A percentile compares a stretch with the other conserved stretches of the same genome.
phyloP scores from a whole-genome alignment of 1,139 yeast species.

The Hemisphaericaspora xylofermentans region DNA sequence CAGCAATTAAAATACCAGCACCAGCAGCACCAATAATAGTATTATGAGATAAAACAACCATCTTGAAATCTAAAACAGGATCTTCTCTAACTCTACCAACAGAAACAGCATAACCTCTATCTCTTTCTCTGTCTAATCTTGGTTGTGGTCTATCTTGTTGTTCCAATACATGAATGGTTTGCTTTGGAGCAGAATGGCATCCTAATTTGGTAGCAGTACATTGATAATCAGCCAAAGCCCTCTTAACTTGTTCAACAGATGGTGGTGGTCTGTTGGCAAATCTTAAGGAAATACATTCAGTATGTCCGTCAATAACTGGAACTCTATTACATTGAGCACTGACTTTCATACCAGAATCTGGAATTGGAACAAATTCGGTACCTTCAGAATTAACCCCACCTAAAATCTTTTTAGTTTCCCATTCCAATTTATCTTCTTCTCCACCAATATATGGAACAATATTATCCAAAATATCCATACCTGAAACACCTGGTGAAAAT shows the following conservation, averaged over 20 bases:
- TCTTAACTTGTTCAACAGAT: slow-evolving; percentile 73
- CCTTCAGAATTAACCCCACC: slow-evolving; percentile 60
- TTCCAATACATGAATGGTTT: slow-evolving; percentile 87
- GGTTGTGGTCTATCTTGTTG: slow-evolving; percentile 97
- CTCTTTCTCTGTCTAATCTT: slow-evolving; percentile 94
- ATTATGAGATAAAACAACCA: slow-evolving; percentile 95
- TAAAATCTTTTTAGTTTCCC: slow-evolving; percentile 95
- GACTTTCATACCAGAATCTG: slow-evolving; percentile 74
- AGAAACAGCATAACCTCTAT: slow-evolving; percentile 89
- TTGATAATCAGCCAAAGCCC: slow-evolving; percentile 67
- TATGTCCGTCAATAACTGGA: slow-evolving; percentile 96
- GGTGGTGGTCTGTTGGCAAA: slow-evolving; percentile 86
- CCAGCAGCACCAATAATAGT: slow-evolving; percentile 99
- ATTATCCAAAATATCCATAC: slow-evolving; percentile 92
- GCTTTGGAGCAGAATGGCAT: slow-evolving; percentile 90
- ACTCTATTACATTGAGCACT: slow-evolving; percentile 97
- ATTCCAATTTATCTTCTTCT: slow-evolving; percentile 97
- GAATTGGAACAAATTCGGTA: slow-evolving; percentile 57
- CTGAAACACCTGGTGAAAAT: slow-evolving; percentile 95
- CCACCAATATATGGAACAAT: slow-evolving; percentile 93
- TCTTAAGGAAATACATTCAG: slow-evolving; percentile 87
- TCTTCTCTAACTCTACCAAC: slow-evolving; percentile 95
- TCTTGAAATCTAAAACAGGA: slow-evolving; percentile 88
- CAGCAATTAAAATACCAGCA: slow-evolving; percentile 96
- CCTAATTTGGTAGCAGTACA: slow-evolving; percentile 79